A percentile compares a stretch with the other conserved stretches of the same genome.
phyloP scores from a whole-genome alignment of 2,329 filamentous ascomycete species.

The Cytospora schulzeri region DNA sequence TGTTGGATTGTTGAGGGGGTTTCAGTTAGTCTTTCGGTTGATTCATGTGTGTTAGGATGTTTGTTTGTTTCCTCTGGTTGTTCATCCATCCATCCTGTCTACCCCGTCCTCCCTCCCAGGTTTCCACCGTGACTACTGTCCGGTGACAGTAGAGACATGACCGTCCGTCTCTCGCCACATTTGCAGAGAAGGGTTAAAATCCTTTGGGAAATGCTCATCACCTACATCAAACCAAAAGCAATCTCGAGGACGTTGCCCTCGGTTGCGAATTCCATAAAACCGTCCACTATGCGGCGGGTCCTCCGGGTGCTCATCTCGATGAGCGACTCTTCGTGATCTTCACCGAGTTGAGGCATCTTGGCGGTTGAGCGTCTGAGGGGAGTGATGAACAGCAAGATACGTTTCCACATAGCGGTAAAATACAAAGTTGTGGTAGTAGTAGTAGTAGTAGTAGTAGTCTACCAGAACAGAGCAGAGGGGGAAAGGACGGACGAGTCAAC shows the following conservation, averaged over 20 bases:
- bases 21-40: neutral
- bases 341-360: slow-evolving; percentile 35
- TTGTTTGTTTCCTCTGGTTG: neutral
- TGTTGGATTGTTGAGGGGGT: slow-evolving; percentile 36
- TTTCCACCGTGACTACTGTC: neutral
- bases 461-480: neutral
- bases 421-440: no score
- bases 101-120: neutral
- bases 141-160: neutral
- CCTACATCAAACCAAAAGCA: slow-evolving; percentile 73
- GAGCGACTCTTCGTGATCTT: slow-evolving; percentile 44
- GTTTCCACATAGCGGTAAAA: neutral
- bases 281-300: slow-evolving; percentile 57
- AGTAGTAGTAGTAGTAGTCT: no score
- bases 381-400: neutral
- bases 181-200: neutral
- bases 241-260: slow-evolving; percentile 77
- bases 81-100: no score
- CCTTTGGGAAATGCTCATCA: slow-evolving; percentile 14
- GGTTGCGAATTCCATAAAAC: slow-evolving; percentile 73
- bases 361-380: no score
- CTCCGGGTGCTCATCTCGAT: slow-evolving; percentile 50
- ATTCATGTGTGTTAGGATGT: neutral
- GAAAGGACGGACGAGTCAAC: neutral
- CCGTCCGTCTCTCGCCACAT: neutral